phyloP scores from a whole-genome alignment of 441 rosid genomes.

The Jatropha podagrica region DNA sequence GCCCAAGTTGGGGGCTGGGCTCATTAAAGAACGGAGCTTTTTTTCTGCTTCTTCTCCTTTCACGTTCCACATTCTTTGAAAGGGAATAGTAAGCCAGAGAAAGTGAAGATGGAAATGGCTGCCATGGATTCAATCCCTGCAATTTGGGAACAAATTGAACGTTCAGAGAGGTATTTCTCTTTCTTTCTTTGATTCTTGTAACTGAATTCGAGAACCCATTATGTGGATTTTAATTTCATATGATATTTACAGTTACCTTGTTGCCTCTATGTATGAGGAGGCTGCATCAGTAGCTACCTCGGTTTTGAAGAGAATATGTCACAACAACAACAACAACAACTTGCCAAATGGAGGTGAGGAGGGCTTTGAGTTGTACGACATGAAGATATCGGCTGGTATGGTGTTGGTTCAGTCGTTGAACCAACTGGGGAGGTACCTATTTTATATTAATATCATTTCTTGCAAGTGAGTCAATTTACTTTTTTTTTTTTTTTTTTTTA shows the following conservation, averaged over 20 bases:
- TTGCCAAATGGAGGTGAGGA: conserved; percentile 24
- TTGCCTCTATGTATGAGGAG: conserved; percentile 72
- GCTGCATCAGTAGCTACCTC: conserved; percentile 66
- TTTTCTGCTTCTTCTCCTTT: neutral
- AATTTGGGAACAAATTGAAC: conserved; percentile 65
- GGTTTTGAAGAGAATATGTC: conserved; percentile 35
- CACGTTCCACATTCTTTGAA: neutral
- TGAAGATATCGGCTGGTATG: conserved; percentile 74
- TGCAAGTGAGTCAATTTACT: neutral
- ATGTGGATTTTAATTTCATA: neutral
- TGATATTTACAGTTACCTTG: conserved; percentile 53
- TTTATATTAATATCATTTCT: neutral
- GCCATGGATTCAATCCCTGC: conserved; percentile 28
- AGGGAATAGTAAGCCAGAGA: no score
- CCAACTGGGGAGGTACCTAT: conserved; percentile 53
- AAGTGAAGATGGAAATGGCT: conserved; percentile 28
- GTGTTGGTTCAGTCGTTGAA: conserved; percentile 81
- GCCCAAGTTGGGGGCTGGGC: neutral
- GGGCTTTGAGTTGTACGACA: conserved; percentile 39
- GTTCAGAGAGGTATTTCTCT: conserved; percentile 58
- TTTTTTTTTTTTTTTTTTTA: neutral
- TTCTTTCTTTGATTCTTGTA: neutral
- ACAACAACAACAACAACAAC: conserved; percentile 1
- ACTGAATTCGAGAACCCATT: neutral
- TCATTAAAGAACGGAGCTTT: neutral